A percentile compares a stretch with the other conserved stretches of the same genome.
These are phyloP conservation scores for Leishmania amazonensis DNA, from an alignment of 208 protist species.

Conservation along the genomic window DNA sequence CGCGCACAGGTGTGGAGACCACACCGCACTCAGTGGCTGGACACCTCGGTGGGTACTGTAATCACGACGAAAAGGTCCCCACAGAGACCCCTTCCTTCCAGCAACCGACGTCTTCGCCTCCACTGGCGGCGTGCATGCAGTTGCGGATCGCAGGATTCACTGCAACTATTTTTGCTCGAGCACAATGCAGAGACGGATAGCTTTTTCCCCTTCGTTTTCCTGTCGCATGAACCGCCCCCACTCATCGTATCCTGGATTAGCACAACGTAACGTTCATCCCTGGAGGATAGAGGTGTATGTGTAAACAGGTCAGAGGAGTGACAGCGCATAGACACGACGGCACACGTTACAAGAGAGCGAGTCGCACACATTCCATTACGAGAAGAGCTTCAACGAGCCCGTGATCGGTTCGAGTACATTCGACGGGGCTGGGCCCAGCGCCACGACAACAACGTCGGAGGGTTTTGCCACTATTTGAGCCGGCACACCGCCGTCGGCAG, in stretches of 20 bases:
- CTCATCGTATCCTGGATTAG: not conserved
- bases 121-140: not conserved
- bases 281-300: not conserved
- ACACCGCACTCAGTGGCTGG: not conserved
- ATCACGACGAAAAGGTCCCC: no score
- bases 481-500: not conserved
- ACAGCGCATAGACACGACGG: not conserved
- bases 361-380: constrained; percentile 26
- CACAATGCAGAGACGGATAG: not conserved
- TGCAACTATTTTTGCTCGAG: not conserved
- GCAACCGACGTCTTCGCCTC: not conserved
- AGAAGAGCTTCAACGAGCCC: constrained; percentile 72
- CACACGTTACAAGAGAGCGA: not conserved
- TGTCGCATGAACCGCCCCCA: not conserved
- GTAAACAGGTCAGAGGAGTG: not conserved
- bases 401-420: constrained; percentile 58
- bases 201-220: not conserved
- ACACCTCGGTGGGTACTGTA: no score
- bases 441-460: constrained; percentile 38
- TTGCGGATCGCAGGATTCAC: not conserved
- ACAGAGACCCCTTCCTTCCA: no score
- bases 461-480: not conserved
- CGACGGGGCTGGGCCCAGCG: constrained; percentile 66
- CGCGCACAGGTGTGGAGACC: not conserved
- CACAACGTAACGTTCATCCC: not conserved